A percentile compares a stretch with the other conserved stretches of the same genome.
Conservation (phyloP, 2,329 filamentous ascomycete genomes). For the Trichoderma aggressivum region DNA sequence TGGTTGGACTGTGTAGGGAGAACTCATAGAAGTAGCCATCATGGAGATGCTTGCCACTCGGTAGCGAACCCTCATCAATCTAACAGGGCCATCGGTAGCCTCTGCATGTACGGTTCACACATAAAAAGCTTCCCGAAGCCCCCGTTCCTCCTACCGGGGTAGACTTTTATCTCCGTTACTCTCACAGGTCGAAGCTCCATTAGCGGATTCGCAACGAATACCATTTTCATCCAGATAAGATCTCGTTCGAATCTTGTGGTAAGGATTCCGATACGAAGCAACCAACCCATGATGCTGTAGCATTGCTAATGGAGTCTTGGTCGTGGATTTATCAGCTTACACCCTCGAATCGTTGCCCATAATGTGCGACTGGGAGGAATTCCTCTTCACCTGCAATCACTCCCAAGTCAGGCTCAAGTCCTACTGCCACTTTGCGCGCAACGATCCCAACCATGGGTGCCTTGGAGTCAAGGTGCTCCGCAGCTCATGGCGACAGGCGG, state of each 20-base stretch:
- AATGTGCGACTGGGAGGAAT: slow-evolving; percentile 72
- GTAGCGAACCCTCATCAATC: background rate
- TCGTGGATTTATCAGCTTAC: background rate
- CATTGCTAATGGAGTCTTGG: slow-evolving; percentile 1
- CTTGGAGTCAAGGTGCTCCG: slow-evolving; percentile 63
- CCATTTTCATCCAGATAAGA: background rate
- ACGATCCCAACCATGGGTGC: slow-evolving; percentile 67
- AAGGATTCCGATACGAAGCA: background rate
- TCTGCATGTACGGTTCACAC: background rate
- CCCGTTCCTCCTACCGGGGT: background rate
- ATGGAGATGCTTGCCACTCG: background rate
- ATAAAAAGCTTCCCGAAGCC: slow-evolving; percentile 1
- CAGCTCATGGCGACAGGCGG: slow-evolving; percentile 54
- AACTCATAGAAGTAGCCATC: background rate
- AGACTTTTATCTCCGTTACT: background rate
- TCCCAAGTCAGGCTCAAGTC: slow-evolving; percentile 57
- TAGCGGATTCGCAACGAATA: background rate
- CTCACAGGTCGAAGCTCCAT: background rate
- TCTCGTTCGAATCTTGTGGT: background rate
- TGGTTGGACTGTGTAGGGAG: background rate
- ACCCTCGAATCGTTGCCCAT: slow-evolving; percentile 21
- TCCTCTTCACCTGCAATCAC: slow-evolving; percentile 64
- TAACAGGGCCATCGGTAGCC: background rate
- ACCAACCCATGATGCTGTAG: background rate
- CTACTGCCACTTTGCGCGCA: slow-evolving; percentile 72